Evolutionary conservation across 2,329 filamentous ascomycete species (phyloP).

Genomic region (Pyricularia grisea): DNA sequence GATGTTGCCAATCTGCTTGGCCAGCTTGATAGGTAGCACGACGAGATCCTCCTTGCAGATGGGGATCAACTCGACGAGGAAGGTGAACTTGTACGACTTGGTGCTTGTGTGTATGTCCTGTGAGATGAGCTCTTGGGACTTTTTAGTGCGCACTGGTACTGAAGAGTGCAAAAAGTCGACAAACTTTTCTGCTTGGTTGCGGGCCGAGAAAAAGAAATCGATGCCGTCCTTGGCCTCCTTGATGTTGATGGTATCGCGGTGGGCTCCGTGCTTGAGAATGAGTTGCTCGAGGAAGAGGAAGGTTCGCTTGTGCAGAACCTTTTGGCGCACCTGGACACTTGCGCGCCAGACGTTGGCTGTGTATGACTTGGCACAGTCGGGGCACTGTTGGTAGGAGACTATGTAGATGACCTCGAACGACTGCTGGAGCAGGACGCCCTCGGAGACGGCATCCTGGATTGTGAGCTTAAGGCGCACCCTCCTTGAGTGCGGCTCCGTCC

Average conservation of each 20-base stretch:
- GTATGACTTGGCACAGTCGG: slow-evolving; percentile 91
- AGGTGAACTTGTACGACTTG: slow-evolving; percentile 92
- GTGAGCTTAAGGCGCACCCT: slow-evolving; percentile 93
- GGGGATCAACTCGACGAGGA: slow-evolving; percentile 79
- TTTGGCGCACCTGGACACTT: slow-evolving; percentile 89
- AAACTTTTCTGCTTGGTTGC: slow-evolving; percentile 77
- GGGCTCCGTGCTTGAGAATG: slow-evolving; percentile 87
- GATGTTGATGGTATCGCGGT: slow-evolving; percentile 93
- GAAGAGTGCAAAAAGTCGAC: slow-evolving; percentile 73
- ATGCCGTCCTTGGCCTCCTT: slow-evolving; percentile 93
- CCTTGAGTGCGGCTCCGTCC: slow-evolving; percentile 95
- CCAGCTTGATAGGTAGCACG: slow-evolving; percentile 82
- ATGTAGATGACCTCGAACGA: slow-evolving; percentile 91
- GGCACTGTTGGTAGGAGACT: slow-evolving; percentile 85
- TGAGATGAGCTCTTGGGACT: slow-evolving; percentile 67
- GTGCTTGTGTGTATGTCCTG: slow-evolving; percentile 85
- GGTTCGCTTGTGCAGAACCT: slow-evolving; percentile 79
- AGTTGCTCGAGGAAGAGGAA: slow-evolving; percentile 74
- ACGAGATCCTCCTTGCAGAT: slow-evolving; percentile 97
- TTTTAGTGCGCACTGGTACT: slow-evolving; percentile 49
- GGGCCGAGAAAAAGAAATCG: slow-evolving; percentile 86
- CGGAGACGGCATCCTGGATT: slow-evolving; percentile 62
- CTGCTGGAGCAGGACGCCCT: slow-evolving; percentile 70
- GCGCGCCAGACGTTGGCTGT: slow-evolving; percentile 95
- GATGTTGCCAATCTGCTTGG: slow-evolving; percentile 82